phyloP scores from a whole-genome alignment of 495 filamentous ascomycete genomes.

The Aspergillus carlsbadensis region DNA sequence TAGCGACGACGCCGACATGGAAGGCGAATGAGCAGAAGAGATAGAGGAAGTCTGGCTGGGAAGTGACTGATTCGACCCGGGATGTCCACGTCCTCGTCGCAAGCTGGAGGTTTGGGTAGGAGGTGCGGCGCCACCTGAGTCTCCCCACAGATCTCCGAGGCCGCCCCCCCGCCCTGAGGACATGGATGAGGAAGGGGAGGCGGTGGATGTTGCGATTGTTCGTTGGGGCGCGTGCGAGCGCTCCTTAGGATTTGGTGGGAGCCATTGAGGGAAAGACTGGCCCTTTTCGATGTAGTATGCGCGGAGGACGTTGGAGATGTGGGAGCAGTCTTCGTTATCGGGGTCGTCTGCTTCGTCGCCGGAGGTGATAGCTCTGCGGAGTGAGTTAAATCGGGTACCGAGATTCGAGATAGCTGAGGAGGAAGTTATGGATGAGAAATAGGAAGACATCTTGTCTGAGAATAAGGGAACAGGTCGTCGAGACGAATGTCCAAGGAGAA shows the following conservation, averaged over 20 bases:
- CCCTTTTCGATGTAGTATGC: conserved; percentile 91
- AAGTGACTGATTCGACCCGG: conserved; percentile 10
- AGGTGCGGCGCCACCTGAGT: conserved; percentile 44
- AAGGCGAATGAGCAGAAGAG: neutral
- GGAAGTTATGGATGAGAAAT: conserved; percentile 64
- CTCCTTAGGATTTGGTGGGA: conserved; percentile 80
- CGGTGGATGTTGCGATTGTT: conserved; percentile 48
- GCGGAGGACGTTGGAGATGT: conserved; percentile 92
- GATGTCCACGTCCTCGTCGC: conserved; percentile 41
- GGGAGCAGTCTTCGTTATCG: conserved; percentile 92
- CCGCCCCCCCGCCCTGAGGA: conserved; percentile 43
- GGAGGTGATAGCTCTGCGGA: conserved; percentile 75
- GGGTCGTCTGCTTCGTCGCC: conserved; percentile 73
- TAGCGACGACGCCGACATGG: conserved; percentile 20
- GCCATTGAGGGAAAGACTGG: conserved; percentile 80
- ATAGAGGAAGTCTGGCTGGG: conserved; percentile 18
- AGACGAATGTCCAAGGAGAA: neutral
- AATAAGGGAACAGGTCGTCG: neutral
- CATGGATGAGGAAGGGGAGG: conserved; percentile 40
- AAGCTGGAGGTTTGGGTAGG: conserved; percentile 55
- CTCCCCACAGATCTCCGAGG: conserved; percentile 85
- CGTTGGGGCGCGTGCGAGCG: conserved; percentile 56
- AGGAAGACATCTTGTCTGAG: conserved; percentile 65
- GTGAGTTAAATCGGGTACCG: conserved; percentile 73
- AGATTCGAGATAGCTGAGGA: conserved; percentile 75